Evolutionary conservation across 78 protist genomes (phyloP), one percentile per base, ranked within the genome.

Genomic region (Dictyostelium firmibasis): DNA sequence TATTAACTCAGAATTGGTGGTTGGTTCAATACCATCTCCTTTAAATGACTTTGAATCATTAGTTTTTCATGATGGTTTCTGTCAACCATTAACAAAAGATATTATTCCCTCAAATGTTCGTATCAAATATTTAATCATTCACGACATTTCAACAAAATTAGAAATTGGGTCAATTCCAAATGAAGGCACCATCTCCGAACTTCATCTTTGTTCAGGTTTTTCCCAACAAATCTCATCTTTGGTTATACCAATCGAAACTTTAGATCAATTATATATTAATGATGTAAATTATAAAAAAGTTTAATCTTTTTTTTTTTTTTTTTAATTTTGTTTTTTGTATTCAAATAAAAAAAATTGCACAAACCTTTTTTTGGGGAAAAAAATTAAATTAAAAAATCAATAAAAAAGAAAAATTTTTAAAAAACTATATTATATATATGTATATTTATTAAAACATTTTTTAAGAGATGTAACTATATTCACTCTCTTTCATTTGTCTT

Each of bases 391-490:
- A 25, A 64, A 64, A 25, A 64, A 9, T 10, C 23, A 64, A 62
- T 8, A 64, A 64, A 23, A 64, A 64, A 64, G 16, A 8, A 50
- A 14, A 50, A 50, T 8, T 1, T 50, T 7, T 8, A 50, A 14
- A 50, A 14, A 50, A 53, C 23, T 53, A 16, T 14, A 16, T 13
- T 53, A 53, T 25, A 27, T 67, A 62, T 62, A 18, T 62, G 27
- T 67, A 67, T 67, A 27, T 27, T 67, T 67, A 67, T 67, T 27
- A 27, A 27, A 62, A 25, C 75, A 41, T 35, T 41, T 25, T 83
- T 91, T 74, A 91, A 27, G 96, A 82, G 81, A 85, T 79, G 74
- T 94, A 94, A 79, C 92, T 85, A 25, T 57, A 94, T 78, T 94
- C 93, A 35, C 91, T 81, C 38, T 94, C 92, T 33, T 77, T 53